These are phyloP conservation scores for Saccharomycopsis guyanensis DNA, from an alignment of 805 yeast species.

Conservation along the genomic window DNA sequence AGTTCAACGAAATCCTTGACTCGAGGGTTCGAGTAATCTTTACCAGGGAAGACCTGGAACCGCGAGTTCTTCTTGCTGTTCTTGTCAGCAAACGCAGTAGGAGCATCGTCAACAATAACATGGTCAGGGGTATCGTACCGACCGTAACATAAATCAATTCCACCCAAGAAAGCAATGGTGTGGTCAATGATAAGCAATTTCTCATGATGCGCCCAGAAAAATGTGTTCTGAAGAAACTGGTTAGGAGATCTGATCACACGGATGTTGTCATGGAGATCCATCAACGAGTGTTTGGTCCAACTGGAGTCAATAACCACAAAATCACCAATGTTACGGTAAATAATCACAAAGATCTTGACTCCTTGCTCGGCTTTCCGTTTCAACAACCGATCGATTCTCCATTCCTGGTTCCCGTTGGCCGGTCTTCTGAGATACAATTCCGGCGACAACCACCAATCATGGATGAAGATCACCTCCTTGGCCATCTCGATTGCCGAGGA, in stretches of 20 bases:
- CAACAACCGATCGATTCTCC: constrained; percentile 82
- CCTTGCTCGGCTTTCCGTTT: constrained; percentile 91
- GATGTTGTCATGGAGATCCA: constrained; percentile 77
- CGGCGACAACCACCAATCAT: constrained; percentile 98
- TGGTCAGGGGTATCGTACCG: constrained; percentile 97
- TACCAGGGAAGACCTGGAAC: constrained; percentile 79
- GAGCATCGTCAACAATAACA: constrained; percentile 69
- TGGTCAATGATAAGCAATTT: constrained; percentile 82
- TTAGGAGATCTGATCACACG: constrained; percentile 93
- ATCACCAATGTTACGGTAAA: constrained; percentile 88
- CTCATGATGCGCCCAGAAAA: constrained; percentile 99
- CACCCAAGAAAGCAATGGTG: constrained; percentile 86
- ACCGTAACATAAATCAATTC: constrained; percentile 92
- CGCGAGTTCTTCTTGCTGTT: constrained; percentile 35
- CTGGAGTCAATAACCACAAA: constrained; percentile 90
- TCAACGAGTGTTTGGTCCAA: constrained; percentile 89
- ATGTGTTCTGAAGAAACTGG: constrained; percentile 85
- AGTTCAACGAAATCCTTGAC: constrained; percentile 77
- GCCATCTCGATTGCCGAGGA: constrained; percentile 92
- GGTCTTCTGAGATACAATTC: constrained; percentile 91
- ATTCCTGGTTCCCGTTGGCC: constrained; percentile 89
- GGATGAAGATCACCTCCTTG: constrained; percentile 84
- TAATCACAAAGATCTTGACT: constrained; percentile 83
- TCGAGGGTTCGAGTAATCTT: constrained; percentile 94
- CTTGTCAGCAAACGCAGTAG: constrained; percentile 28